Conservation (phyloP, 192 early-diverging fungal genomes). For the Ambispora gerdemannii region DNA sequence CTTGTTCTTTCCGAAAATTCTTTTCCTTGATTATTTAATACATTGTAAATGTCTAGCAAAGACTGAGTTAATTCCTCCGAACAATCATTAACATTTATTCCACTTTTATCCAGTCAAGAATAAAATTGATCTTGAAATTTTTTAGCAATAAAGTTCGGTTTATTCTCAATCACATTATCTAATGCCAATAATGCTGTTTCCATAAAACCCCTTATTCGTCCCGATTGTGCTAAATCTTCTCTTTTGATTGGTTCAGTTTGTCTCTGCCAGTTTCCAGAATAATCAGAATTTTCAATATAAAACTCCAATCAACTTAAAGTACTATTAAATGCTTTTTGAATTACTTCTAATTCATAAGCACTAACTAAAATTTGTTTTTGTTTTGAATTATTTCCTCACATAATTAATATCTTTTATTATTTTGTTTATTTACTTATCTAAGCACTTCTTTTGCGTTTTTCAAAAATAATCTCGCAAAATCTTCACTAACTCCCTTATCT, state of each 20-base stretch:
- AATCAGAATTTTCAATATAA: not conserved
- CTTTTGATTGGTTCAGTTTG: not conserved
- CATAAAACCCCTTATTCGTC: not conserved
- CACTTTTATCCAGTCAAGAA: not conserved
- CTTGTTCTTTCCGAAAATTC: not conserved
- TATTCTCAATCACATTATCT: not conserved
- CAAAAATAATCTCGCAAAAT: too few species aligned
- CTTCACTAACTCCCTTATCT: too few species aligned
- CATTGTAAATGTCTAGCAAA: not conserved
- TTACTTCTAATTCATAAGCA: not conserved
- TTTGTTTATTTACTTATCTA: too few species aligned
- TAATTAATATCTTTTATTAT: too few species aligned
- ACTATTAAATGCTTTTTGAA: not conserved
- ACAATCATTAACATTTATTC: slow-evolving; percentile 1
- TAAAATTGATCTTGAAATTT: not conserved
- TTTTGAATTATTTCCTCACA: too few species aligned
- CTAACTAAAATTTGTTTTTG: too few species aligned
- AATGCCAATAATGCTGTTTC: not conserved
- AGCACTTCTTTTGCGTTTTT: too few species aligned
- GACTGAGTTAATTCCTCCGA: not conserved
- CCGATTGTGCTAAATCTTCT: not conserved
- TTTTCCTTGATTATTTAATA: not conserved
- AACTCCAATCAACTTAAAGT: not conserved
- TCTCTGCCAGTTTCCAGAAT: not conserved
- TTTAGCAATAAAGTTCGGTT: not conserved